Evolutionary conservation across 495 filamentous ascomycete genomes (phyloP), one percentile per base, ranked within the genome.

Genomic region (Aspergillus ellipticus): DNA sequence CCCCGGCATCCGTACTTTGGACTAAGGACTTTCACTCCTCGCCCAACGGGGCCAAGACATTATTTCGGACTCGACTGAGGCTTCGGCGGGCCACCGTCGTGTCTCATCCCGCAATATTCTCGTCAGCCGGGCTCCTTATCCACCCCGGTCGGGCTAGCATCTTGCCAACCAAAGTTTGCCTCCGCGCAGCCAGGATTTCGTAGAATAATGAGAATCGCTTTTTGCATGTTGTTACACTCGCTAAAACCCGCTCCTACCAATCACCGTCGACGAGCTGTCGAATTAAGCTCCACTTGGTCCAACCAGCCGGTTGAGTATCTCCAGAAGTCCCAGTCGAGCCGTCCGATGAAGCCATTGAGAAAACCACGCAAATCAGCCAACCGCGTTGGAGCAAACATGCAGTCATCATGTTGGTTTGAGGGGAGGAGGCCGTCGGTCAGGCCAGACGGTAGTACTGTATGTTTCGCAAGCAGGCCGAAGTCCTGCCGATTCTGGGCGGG

Each of bases 101-200:
- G 22, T 53, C 6, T 31, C n/a, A 21, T 52, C 45, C 57, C 53
- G 57, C 52, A 59, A 55, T 52, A 59, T 59, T 59, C 37, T 55
- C 57, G 57, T 55, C 35, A 20, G 46, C 15, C 15, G 28, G 33
- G 39, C 28, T 17, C 19, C 35, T 39, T 16, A 37, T 17, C 16
- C 37, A 5, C 11, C 16, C 43, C 39, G 21, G 22, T 52, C 15
- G 9, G 37, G n/a, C 17, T 42, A 10, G 35, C 37, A 8, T 16
- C 19, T 19, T 29, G 22, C 37, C 16, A 11, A n/a, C 21, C 37
- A 26, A 21, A 26, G n/a, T 53, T 17, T 48, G 8, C 28, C 16
- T n/a, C 24, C 45, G 35, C 35, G 35, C 35, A 39, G 35, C 35
- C 35, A 13, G 45, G 28, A 24, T 48, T 48, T 10, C 15, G 45